Conservation (phyloP, 2,329 filamentous ascomycete species). For the Pseudocercospora cruenta region DNA sequence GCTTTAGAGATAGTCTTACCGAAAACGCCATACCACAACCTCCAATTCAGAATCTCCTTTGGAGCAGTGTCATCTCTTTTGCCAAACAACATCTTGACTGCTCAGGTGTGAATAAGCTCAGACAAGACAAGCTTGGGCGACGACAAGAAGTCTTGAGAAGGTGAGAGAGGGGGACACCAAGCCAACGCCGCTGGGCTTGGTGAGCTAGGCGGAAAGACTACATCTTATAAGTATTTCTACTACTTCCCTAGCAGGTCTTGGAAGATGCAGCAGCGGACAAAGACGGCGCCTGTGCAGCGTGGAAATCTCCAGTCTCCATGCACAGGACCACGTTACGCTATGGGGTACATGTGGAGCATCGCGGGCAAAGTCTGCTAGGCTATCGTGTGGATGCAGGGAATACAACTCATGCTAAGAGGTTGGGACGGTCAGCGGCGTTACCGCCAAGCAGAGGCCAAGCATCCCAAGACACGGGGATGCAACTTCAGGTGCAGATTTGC, state of each 20-base stretch:
- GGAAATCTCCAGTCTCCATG: background rate
- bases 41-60: constrained; percentile 74
- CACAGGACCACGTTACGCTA: background rate
- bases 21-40: constrained; percentile 75
- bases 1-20: constrained; percentile 26
- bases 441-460: constrained; percentile 13
- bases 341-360: constrained; percentile 7
- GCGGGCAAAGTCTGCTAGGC: constrained; percentile 10
- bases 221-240: background rate
- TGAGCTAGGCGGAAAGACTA: background rate
- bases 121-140: background rate
- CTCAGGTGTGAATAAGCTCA: constrained; percentile 13
- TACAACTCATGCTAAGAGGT: constrained; percentile 6
- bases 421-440: constrained; percentile 7
- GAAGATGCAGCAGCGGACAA: constrained; percentile 10
- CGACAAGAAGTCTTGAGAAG: background rate
- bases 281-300: constrained; percentile 6
- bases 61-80: constrained; percentile 59
- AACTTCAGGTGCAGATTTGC: background rate
- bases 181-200: background rate
- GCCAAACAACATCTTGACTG: constrained; percentile 33
- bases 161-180: background rate
- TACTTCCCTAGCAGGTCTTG: background rate
- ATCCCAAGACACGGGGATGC: background rate
- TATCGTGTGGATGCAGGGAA: constrained; percentile 8